Evolutionary conservation across 2,329 filamentous ascomycete species (phyloP).

Genomic region (Aureobasidium leucospermi): DNA sequence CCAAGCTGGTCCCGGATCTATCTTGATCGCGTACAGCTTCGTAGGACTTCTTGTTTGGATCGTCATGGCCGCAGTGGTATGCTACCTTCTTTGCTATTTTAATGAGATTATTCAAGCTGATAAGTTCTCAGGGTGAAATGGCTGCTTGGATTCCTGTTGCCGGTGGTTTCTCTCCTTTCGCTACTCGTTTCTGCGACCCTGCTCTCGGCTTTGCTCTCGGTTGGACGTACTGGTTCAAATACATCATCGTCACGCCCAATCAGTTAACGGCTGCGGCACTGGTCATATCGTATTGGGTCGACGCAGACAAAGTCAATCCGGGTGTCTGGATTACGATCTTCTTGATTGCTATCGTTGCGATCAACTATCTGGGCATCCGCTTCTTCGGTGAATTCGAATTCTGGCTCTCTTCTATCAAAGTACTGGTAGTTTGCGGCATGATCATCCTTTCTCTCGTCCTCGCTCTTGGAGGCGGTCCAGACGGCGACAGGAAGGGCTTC

Average conservation of each 20-base stretch:
- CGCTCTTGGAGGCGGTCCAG: constrained; percentile 37
- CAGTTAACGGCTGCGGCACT: constrained; percentile 74
- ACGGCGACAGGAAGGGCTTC: constrained; percentile 35
- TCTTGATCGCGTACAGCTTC: constrained; percentile 64
- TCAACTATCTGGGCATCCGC: constrained; percentile 57
- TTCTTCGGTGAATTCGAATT: constrained; percentile 49
- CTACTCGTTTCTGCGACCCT: constrained; percentile 70
- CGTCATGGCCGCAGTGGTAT: constrained; percentile 64
- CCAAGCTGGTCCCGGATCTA: constrained; percentile 52
- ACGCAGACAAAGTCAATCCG: constrained; percentile 59
- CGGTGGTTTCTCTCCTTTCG: constrained; percentile 75
- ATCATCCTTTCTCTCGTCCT: constrained; percentile 40
- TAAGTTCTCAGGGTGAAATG: constrained; percentile 57
- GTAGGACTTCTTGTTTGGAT: constrained; percentile 68
- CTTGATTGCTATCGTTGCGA: constrained; percentile 35
- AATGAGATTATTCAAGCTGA: no score
- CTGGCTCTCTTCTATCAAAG: constrained; percentile 42
- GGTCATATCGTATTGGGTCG: constrained; percentile 72
- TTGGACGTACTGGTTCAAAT: constrained; percentile 61
- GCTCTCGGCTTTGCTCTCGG: constrained; percentile 73
- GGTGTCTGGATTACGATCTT: constrained; percentile 68
- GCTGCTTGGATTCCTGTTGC: constrained; percentile 72
- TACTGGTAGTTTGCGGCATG: constrained; percentile 39
- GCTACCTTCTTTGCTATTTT: no score
- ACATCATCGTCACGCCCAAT: constrained; percentile 80